These are phyloP conservation scores for Chaetomium olivaceum DNA, from an alignment of 2,329 filamentous ascomycete genomes.

Conservation along the genomic window DNA sequence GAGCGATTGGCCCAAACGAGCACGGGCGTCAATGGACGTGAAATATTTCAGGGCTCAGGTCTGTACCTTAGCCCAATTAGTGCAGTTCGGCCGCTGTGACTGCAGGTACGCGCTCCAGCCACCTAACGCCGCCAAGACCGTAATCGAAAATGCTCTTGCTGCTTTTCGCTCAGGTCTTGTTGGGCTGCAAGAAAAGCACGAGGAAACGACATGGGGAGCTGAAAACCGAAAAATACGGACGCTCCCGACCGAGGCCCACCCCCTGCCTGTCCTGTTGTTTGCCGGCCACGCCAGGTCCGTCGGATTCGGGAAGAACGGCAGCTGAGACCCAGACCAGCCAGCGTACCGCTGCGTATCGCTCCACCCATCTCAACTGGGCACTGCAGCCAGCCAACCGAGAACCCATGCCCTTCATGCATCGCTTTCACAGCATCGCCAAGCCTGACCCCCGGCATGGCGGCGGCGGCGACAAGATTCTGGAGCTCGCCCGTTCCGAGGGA, in stretches of 20 bases:
- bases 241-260: not conserved
- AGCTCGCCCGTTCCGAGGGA: not conserved
- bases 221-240: constrained; percentile 5
- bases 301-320: constrained; percentile 14
- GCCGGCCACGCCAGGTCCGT: not conserved
- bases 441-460: not conserved
- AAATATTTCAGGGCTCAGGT: not conserved
- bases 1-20: constrained; percentile 4
- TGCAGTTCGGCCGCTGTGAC: not conserved
- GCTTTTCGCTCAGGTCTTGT: not conserved
- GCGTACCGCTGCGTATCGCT: constrained; percentile 5
- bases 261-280: too few relatives aligned
- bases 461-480: constrained; percentile 3
- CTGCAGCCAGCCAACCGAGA: constrained; percentile 6
- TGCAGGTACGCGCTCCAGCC: constrained; percentile 19
- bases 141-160: constrained; percentile 7
- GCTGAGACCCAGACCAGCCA: not conserved
- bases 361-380: not conserved
- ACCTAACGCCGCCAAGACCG: constrained; percentile 2
- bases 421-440: constrained; percentile 15
- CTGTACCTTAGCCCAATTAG: constrained; percentile 13
- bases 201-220: not conserved
- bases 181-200: constrained; percentile 7
- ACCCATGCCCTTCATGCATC: constrained; percentile 4
- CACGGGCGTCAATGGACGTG: not conserved